Evolutionary conservation across 2,329 filamentous ascomycete species (phyloP).

Genomic region (Penicillium sp.): DNA sequence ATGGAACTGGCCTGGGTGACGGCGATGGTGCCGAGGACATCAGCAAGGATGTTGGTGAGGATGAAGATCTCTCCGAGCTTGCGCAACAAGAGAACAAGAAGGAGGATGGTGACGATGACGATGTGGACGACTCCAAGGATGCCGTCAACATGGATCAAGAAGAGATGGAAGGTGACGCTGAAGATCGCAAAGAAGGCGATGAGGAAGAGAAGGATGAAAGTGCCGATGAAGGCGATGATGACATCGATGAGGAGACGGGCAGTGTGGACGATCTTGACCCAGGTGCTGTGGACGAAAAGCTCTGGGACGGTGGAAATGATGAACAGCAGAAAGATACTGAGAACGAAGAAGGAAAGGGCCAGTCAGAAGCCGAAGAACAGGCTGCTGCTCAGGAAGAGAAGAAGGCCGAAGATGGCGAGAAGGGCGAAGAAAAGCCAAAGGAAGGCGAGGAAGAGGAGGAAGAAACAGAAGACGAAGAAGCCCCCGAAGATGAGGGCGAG

Average conservation of each 20-base stretch:
- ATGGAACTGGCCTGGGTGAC: conserved; percentile 89
- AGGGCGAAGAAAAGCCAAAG: conserved; percentile 51
- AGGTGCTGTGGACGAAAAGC: conserved; percentile 92
- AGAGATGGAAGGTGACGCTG: conserved; percentile 84
- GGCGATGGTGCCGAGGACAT: conserved; percentile 96
- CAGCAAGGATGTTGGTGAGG: conserved; percentile 91
- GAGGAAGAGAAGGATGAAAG: conserved; percentile 61
- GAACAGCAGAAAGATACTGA: conserved; percentile 70
- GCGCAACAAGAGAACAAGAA: conserved; percentile 78
- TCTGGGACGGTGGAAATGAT: conserved; percentile 86
- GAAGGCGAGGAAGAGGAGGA: conserved; percentile 58
- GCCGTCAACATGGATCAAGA: conserved; percentile 69
- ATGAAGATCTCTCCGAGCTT: conserved; percentile 89
- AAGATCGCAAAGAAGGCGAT: conserved; percentile 54
- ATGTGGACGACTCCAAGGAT: conserved; percentile 49
- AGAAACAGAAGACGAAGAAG: conserved; percentile 60
- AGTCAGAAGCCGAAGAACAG: conserved; percentile 60
- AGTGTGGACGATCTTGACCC: conserved; percentile 90
- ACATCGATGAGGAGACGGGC: conserved; percentile 85
- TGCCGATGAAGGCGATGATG: conserved; percentile 65
- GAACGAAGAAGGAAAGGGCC: conserved; percentile 66
- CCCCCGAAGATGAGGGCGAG: conserved; percentile 60
- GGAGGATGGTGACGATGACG: conserved; percentile 46
- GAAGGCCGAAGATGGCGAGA: conserved; percentile 46
- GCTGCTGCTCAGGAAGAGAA: conserved; percentile 54